Evolutionary conservation across 2,329 filamentous ascomycete genomes (phyloP), one percentile per base, ranked within the genome.

Genomic region (Ilyonectria sp.): DNA sequence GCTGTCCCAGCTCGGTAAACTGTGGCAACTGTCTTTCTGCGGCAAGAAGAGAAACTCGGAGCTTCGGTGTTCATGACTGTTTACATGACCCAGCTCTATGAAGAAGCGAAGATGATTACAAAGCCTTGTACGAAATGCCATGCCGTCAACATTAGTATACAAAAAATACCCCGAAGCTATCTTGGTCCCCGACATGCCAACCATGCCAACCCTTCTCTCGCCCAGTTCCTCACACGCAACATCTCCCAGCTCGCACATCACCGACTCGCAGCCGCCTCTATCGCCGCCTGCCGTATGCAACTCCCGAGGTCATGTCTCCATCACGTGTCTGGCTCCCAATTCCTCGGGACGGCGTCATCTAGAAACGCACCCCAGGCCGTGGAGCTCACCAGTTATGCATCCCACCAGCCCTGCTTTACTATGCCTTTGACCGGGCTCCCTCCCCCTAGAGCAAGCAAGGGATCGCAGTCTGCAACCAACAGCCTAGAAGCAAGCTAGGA

Each of bases 291-390:
- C n/a, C 50, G 31, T n/a, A n/a, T 13, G 3, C 50, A 53, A 35
- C 50, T 35, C 50, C 50, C 29, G n/a, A 52, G n/a, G 40, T 43
- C 40, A 26, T 26, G 26, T 43, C 50, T 31, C 50, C 50, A 23
- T 53, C 50, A 33, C 50, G 31, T 19, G 29, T 21, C 29, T 17
- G n/a, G 2, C 17, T 52, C 46, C 57, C 33, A 50, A 47, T 47
- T 23, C 43, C 53, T 50, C 60, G 50, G 59, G 9, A 46, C 47
- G n/a, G 60, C 29, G 54, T 46, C 29, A 46, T 46, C 50, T 35
- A 29, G 47, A 56, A 5, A 21, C 9, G 26, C 33, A 29, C 46
- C 46, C 53, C 13, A 54, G 50, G 50, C 40, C 40, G 15, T n/a
- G 15, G 40, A 43, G 15, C 40, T n/a, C n/a, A 23, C 21, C 31